Evolutionary conservation across 805 yeast genomes (phyloP).

Genomic region (Schwanniomyces vanrijiae): DNA sequence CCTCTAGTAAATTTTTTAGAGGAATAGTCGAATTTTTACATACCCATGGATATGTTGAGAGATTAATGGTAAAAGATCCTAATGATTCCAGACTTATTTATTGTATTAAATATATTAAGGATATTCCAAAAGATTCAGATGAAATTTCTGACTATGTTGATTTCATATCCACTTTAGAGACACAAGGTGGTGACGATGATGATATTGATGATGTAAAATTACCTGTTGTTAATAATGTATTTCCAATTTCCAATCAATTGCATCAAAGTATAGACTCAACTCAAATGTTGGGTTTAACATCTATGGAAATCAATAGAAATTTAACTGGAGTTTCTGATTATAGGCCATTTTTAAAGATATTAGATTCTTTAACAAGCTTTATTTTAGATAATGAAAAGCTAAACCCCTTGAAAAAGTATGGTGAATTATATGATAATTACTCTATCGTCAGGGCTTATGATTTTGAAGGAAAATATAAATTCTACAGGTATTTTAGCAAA

Average conservation of each 20-base stretch:
- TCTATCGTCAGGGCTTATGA: conserved; percentile 63
- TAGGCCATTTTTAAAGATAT: conserved; percentile 50
- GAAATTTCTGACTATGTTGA: conserved; percentile 41
- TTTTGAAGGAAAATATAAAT: conserved; percentile 71
- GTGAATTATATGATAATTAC: conserved; percentile 25
- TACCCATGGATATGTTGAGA: conserved; percentile 45
- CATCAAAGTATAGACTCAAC: conserved; percentile 44
- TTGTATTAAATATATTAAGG: conserved; percentile 42
- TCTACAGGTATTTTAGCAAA: conserved; percentile 52
- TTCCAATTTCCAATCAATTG: conserved; percentile 66
- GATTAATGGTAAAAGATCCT: conserved; percentile 47
- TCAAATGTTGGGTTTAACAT: conserved; percentile 55
- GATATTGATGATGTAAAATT: conserved; percentile 7
- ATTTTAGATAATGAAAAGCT: conserved; percentile 26
- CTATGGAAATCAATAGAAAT: conserved; percentile 50
- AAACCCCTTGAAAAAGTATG: conserved; percentile 24
- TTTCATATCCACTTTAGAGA: conserved; percentile 20
- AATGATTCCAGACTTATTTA: conserved; percentile 31
- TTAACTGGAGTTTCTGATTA: conserved; percentile 57
- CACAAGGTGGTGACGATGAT: conserved; percentile 21
- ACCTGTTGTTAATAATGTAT: conserved; percentile 50
- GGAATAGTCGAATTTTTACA: conserved; percentile 48
- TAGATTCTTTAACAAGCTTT: conserved; percentile 49
- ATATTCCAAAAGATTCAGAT: conserved; percentile 48
- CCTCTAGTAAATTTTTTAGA: conserved; percentile 46